Base-by-base conservation (phyloP, 768 basidiomycete genomes). In the Hericium rajendrae region DNA sequence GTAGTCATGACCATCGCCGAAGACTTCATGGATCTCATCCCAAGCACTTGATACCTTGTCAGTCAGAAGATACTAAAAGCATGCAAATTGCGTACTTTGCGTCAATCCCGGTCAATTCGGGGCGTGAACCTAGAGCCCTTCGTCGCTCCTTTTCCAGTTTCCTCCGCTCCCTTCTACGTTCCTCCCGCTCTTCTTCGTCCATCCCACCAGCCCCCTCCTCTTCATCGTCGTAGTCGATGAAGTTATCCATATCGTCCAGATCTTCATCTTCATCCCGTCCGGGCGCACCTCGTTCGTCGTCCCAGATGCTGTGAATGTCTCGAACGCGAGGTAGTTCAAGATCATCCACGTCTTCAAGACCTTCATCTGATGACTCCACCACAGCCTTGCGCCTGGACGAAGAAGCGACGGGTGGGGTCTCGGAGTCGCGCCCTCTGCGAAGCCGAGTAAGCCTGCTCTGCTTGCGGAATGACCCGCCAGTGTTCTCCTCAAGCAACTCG, bases 1-100 rank as follows among this genome's bases (percentile, higher is more conserved):
- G 68, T 95, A 99, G 62, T 98, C 94, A 64, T 88, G 85, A 6
- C 97, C 97, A 61, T 94, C 90, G 38, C 97, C 97, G 62, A 99
- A 99, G 1, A 98, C 91, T 58, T 92, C 94, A 60, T 89, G 86
- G 26, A 98, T 88, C 72, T 97, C 97, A 50, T 90, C 87, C 92
- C 93, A 97, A 26, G 92, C 87, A 65, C 92, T 95, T 62, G 2
- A 60, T 56, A 58, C 37, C 48, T 54, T 16, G 28, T 55, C 53
- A 48, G 39, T 32, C 32, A 26, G 46, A 18, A 26, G 15, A 32
- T 11, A 26, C 13, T 20, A 16, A 12, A 43, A 46, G n/a, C 8
- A 26, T 10, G 38, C 4, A 48, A 8, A n/a, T 28, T 16, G 78
- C 89, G 72, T 68, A 91, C 92, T 78, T 85, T 46, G 87, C 86